Base-by-base conservation (phyloP, 495 filamentous ascomycete genomes). In the Neurospora sp. region DNA sequence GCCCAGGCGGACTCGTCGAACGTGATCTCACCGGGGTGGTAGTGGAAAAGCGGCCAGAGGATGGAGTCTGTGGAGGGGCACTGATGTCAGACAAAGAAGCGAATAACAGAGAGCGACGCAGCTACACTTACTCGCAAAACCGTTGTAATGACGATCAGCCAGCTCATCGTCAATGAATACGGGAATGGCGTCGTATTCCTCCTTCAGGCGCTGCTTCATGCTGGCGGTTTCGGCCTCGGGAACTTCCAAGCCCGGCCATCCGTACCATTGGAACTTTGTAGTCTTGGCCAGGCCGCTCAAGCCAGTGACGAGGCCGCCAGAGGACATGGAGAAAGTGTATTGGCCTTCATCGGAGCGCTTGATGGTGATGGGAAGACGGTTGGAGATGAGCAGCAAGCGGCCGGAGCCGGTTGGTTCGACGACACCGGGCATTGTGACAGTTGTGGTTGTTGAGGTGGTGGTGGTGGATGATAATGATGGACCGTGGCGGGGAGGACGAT, bases 201-300 rank as follows among this genome's bases (percentile, higher is more conserved):
- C 89, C 79, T 90, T 89, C 68, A 94, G 82, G 69, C 89, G 87
- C 82, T 90, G 87, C 74, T 87, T 85, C 74, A 95, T 86, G 75
- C 86, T 87, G 37, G 81, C 86, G 9, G 88, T 83, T 76, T 95
- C 92, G 27, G 82, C 86, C 71, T 93, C 91, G 61, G 92, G 92
- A 38, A 94, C 87, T 77, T 97, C 92, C 71, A 97, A 79, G 39
- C 95, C 95, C 8, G 95, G 94, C 96, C 96, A 99, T 73, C 95
- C 95, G 81, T 97, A 98, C 95, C 96, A 99, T 79, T 93, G 90
- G 83, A 97, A 98, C 59, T 90, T 95, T 12, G 93, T 97, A 8
- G 92, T 89, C 80, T 97, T 97, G 74, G 92, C 91, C 75, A 99
- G 82, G 22, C 95, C 96, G 74, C 91, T 94, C 70, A 99, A 81